Conservation (phyloP, 768 basidiomycete genomes). For the Paxillus involutus region DNA sequence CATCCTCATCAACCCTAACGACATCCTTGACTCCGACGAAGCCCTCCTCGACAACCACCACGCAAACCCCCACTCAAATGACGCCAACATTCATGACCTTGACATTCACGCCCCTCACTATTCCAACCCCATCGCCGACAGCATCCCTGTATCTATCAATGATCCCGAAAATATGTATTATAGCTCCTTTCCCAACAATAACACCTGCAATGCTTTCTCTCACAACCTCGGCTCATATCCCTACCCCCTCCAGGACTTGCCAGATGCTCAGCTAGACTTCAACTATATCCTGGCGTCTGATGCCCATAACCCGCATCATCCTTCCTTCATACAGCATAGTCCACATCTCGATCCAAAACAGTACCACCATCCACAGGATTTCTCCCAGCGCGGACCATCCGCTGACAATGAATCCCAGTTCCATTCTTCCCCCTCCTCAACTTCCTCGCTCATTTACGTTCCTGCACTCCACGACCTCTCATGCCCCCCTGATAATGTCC, state of each 20-base stretch:
- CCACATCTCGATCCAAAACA: slow-evolving; percentile 30
- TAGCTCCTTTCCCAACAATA: slow-evolving; percentile 26
- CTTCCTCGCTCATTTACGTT: slow-evolving; percentile 24
- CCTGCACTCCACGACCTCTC: slow-evolving; percentile 26
- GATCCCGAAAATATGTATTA: slow-evolving; percentile 30
- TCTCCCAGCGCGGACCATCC: slow-evolving; percentile 13
- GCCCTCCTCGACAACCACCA: slow-evolving; percentile 15
- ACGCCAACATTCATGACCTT: slow-evolving; percentile 33
- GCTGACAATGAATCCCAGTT: slow-evolving; percentile 27
- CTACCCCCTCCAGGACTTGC: slow-evolving; percentile 28
- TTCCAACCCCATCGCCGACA: slow-evolving; percentile 13
- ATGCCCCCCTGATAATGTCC: slow-evolving; percentile 15
- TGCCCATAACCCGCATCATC: slow-evolving; percentile 14
- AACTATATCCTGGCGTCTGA: slow-evolving; percentile 22
- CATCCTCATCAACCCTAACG: slow-evolving; percentile 14
- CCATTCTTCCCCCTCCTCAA: slow-evolving; percentile 24
- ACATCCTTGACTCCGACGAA: slow-evolving; percentile 17
- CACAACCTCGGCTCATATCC: slow-evolving; percentile 18
- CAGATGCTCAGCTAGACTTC: slow-evolving; percentile 24
- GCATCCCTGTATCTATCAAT: slow-evolving; percentile 32
- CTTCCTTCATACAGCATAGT: slow-evolving; percentile 18
- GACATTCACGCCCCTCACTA: slow-evolving; percentile 29
- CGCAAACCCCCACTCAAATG: slow-evolving; percentile 23
- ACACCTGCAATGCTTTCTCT: slow-evolving; percentile 17
- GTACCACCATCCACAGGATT: slow-evolving; percentile 25